Evolutionary conservation across 768 basidiomycete genomes (phyloP).

Genomic region (Tulasnella sp.): DNA sequence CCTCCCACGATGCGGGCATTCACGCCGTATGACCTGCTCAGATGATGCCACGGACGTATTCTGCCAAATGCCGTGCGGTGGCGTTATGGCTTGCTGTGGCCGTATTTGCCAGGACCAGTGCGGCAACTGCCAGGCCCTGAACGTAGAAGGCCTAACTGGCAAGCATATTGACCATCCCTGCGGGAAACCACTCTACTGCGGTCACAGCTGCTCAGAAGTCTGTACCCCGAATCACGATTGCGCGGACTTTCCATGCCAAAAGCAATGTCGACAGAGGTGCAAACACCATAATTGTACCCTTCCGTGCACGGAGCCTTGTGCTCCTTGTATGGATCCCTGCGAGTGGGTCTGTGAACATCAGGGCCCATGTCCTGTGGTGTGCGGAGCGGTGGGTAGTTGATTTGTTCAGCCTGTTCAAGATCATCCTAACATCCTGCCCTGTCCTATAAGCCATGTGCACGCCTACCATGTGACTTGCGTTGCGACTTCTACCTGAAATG

Average conservation of each 20-base stretch:
- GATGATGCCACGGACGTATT: constrained; percentile 34
- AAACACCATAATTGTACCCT: constrained; percentile 43
- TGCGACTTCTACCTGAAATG: constrained; percentile 47
- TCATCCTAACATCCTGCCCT: not conserved
- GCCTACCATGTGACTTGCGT: constrained; percentile 53
- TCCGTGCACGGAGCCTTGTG: constrained; percentile 47
- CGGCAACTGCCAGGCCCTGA: constrained; percentile 40
- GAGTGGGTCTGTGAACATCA: constrained; percentile 52
- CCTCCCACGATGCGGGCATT: constrained; percentile 50
- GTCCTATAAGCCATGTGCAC: constrained; percentile 46
- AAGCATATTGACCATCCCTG: constrained; percentile 45
- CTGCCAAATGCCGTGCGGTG: constrained; percentile 41
- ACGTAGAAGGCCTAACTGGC: constrained; percentile 24
- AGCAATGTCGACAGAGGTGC: constrained; percentile 48
- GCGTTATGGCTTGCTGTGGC: constrained; percentile 46
- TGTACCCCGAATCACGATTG: constrained; percentile 48
- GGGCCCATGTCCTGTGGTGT: constrained; percentile 48
- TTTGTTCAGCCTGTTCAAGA: not conserved
- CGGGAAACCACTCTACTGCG: constrained; percentile 46
- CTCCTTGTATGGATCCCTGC: constrained; percentile 56
- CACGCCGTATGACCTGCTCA: constrained; percentile 41
- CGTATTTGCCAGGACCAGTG: constrained; percentile 45
- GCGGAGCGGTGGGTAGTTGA: constrained; percentile 50
- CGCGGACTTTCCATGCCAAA: constrained; percentile 37
- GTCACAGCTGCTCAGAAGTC: constrained; percentile 42